Conservation (phyloP, 2,329 filamentous ascomycete species). For the Scorias spongiosa region DNA sequence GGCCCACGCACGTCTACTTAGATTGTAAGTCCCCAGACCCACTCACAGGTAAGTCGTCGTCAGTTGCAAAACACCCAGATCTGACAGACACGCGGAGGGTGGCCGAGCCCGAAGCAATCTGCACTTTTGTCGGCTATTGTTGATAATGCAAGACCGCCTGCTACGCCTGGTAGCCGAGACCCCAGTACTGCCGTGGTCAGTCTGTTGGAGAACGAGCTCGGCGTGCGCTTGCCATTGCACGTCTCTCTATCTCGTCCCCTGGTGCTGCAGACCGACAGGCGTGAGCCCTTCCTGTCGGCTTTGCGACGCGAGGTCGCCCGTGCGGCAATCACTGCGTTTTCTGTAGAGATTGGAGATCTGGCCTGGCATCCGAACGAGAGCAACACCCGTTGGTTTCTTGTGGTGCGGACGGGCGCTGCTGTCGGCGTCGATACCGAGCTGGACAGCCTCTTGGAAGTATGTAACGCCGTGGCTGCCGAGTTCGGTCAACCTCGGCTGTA, state of each 20-base stretch:
- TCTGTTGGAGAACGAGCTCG: conserved; percentile 64
- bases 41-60: not conserved
- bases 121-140: too few species aligned
- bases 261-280: conserved; percentile 55
- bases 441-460: conserved; percentile 43
- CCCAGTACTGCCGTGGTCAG: conserved; percentile 35
- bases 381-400: conserved; percentile 65
- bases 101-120: too few species aligned
- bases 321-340: conserved; percentile 30
- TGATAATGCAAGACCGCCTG: too few species aligned
- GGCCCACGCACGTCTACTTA: conserved; percentile 84
- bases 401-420: conserved; percentile 43
- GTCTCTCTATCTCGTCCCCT: conserved; percentile 79
- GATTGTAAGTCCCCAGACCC: conserved; percentile 52
- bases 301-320: conserved; percentile 32
- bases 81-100: not conserved
- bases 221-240: conserved; percentile 66
- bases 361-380: conserved; percentile 55
- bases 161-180: too few species aligned
- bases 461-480: conserved; percentile 45
- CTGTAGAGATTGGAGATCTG: conserved; percentile 30
- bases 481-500: conserved; percentile 63
- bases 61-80: not conserved
- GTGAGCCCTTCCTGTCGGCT: conserved; percentile 48
- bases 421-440: conserved; percentile 19